Evolutionary conservation across 1,284 basidiomycete species (phyloP).

Genomic region (Sanguinoderma infundibulare): DNA sequence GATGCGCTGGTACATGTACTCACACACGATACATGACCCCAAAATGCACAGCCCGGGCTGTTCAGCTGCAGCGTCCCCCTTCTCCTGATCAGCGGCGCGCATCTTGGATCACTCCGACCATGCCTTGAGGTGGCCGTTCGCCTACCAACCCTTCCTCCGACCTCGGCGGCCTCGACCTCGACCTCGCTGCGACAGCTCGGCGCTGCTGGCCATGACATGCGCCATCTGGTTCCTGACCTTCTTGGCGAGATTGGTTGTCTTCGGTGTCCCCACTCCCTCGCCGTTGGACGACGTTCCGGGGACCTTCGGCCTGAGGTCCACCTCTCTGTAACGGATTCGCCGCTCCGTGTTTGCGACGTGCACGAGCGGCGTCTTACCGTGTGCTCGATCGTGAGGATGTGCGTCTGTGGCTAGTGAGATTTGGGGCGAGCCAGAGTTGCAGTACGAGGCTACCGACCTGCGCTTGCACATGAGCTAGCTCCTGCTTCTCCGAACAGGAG

Average conservation of each 20-base stretch:
- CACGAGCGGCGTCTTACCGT: slow-evolving; percentile 50
- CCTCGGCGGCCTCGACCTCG: slow-evolving; percentile 8
- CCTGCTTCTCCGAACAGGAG: slow-evolving; percentile 65
- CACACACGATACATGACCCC: neutral
- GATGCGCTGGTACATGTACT: neutral
- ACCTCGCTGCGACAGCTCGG: slow-evolving; percentile 18
- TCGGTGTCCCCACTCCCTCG: slow-evolving; percentile 1
- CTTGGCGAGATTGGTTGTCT: slow-evolving; percentile 16
- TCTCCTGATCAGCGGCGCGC: slow-evolving; percentile 2
- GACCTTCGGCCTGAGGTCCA: slow-evolving; percentile 53
- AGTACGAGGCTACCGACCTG: slow-evolving; percentile 42
- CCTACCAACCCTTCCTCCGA: slow-evolving; percentile 18
- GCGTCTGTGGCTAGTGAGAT: slow-evolving; percentile 15
- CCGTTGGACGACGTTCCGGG: slow-evolving; percentile 5
- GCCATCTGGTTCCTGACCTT: slow-evolving; percentile 24
- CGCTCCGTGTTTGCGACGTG: slow-evolving; percentile 63
- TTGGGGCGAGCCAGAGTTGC: neutral
- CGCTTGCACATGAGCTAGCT: too few species aligned
- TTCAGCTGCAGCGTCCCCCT: neutral
- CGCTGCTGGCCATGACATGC: slow-evolving; percentile 21
- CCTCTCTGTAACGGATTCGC: slow-evolving; percentile 67
- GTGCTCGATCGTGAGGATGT: slow-evolving; percentile 32
- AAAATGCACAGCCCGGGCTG: neutral
- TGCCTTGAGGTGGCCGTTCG: neutral
- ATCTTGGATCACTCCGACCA: neutral